Evolutionary conservation across 1,284 basidiomycete species (phyloP).

Genomic region (Flammula alnicola): DNA sequence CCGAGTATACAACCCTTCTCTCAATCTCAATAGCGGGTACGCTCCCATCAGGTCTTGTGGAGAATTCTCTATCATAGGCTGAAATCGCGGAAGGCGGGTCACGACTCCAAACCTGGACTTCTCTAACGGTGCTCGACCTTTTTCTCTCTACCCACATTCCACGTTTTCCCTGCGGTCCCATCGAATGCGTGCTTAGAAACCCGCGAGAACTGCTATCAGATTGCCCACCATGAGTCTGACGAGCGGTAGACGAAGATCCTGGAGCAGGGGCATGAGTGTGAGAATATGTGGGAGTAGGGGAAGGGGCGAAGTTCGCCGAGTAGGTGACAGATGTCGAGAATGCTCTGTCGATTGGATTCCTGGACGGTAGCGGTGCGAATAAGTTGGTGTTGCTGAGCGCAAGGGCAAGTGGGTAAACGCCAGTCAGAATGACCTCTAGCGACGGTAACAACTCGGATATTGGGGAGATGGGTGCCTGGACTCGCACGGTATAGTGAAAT

Average conservation of each 20-base stretch:
- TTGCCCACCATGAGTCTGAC: conserved; percentile 7
- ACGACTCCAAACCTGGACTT: conserved; percentile 31
- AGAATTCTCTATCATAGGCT: not conserved
- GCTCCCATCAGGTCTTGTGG: not conserved
- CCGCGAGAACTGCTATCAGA: conserved; percentile 24
- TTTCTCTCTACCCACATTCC: conserved; percentile 33
- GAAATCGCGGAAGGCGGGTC: conserved; percentile 9
- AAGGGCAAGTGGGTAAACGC: conserved; percentile 29
- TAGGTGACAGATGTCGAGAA: conserved; percentile 1
- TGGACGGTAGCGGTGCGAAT: conserved; percentile 5
- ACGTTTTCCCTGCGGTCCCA: conserved; percentile 31
- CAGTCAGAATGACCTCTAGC: conserved; percentile 24
- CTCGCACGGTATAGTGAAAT: conserved; percentile 47
- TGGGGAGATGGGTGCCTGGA: conserved; percentile 20
- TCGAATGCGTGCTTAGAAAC: conserved; percentile 29
- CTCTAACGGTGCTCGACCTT: conserved; percentile 26
- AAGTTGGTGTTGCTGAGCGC: conserved; percentile 13
- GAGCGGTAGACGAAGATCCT: conserved; percentile 4
- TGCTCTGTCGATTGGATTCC: conserved; percentile 5
- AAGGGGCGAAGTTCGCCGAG: conserved; percentile 20
- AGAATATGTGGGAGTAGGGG: conserved; percentile 3
- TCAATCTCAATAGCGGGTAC: conserved; percentile 31
- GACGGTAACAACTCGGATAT: conserved; percentile 13
- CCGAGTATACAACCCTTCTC: conserved; percentile 41
- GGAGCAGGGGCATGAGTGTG: conserved; percentile 3